Base-by-base conservation (phyloP, 192 early-diverging fungal genomes). In the Cetraspora pellucida region DNA sequence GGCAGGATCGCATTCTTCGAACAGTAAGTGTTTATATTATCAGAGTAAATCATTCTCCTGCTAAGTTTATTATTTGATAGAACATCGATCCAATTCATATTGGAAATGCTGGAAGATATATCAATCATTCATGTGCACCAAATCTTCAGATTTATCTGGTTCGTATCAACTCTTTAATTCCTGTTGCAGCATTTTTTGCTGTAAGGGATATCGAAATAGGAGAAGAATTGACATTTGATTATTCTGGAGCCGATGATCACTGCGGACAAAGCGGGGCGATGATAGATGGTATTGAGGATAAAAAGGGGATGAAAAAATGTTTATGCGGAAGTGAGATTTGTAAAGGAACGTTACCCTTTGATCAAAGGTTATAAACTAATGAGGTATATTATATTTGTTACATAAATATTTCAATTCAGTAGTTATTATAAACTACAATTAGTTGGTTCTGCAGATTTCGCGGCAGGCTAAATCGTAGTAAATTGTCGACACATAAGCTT, bases 171-270 rank as follows among this genome's bases (percentile, higher is more conserved):
- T 75, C 73, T 13, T 10, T 75, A 59, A 49, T 75, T 46, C 73
- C 73, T 47, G 47, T 61, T 27, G 73, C 60, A 0, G 73, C 58
- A 3, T 27, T 75, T 44, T 75, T 75, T 58, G 73, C 73, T 13
- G 45, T 14, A 46, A 27, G 59, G 14, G 73, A 75, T 27, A 75
- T 75, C 11, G 27, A 25, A n/a, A 11, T 17, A 28, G 31, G 31
- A 19, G 59, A 75, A 46, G 73, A 75, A 63, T 46, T 75, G 43
- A 47, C 49, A 21, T 75, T 75, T 63, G 73, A 75, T 61, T 75
- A 75, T 46, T 16, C 58, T 44, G 73, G 73, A 10, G 25, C 17
- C 3, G 49, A 71, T 21, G 16, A 10, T 16, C 16, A 52, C 21
- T 8, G 21, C 19, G 30, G n/a, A 27, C 37, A 37, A 37, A 37